Conservation (phyloP, 371 early-diverging fungal genomes). For the Mortierella sp. region DNA sequence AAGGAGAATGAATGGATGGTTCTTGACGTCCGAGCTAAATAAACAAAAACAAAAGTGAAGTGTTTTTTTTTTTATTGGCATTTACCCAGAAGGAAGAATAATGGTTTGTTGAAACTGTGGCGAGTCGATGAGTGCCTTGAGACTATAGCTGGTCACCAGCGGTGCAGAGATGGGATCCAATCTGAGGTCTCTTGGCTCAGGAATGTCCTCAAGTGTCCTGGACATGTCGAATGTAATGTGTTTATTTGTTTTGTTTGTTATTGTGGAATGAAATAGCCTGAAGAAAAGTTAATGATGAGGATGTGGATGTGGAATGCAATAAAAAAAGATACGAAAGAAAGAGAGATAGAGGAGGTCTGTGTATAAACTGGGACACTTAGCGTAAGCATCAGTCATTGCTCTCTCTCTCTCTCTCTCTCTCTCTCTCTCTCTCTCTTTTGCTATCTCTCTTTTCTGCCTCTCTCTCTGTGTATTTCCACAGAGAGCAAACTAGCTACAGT, state of each 20-base stretch:
- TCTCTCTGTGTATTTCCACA: too few relatives aligned
- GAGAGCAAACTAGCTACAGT: too few relatives aligned
- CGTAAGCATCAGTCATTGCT: too few relatives aligned
- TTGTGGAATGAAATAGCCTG: background rate
- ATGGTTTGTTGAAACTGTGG: conserved; percentile 43
- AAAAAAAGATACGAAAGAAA: too few relatives aligned
- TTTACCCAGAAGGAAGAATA: conserved; percentile 40
- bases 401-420: too few relatives aligned
- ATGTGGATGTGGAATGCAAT: background rate
- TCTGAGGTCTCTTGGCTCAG: conserved; percentile 35
- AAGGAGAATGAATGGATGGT: background rate
- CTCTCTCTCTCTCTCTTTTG: too few relatives aligned
- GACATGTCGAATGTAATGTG: too few relatives aligned
- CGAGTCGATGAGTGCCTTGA: conserved; percentile 45
- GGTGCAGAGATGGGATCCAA: conserved; percentile 46
- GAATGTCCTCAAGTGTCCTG: background rate
- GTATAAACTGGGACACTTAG: too few relatives aligned
- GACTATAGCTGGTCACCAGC: conserved; percentile 31
- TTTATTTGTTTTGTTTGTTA: background rate
- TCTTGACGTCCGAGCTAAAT: too few relatives aligned
- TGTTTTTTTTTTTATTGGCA: background rate
- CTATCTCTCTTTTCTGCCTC: too few relatives aligned
- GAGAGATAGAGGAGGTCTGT: too few relatives aligned
- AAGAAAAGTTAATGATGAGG: background rate
- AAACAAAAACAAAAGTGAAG: conserved; percentile 8